Conservation (phyloP, 495 filamentous ascomycete genomes). For the Neurospora sp. region DNA sequence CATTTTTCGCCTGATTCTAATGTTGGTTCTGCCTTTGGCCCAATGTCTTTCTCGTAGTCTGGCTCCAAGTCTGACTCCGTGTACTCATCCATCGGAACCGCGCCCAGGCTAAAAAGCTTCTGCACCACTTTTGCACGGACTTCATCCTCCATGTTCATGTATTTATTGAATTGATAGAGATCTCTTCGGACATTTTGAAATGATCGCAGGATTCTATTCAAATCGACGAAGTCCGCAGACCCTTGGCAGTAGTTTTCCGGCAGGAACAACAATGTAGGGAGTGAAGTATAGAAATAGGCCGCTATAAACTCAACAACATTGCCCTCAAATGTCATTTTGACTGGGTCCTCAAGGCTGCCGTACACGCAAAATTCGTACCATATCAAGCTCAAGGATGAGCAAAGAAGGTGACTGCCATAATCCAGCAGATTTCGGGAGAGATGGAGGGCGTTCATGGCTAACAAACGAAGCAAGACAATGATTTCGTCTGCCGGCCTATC, state of each 20-base stretch:
- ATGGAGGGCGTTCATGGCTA: not conserved
- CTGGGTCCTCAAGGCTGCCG: too few relatives aligned
- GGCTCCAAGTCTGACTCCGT: not conserved
- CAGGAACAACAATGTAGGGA: not conserved
- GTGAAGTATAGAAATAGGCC: not conserved
- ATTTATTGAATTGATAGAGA: too few relatives aligned
- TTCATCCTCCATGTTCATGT: too few relatives aligned
- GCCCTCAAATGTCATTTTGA: not conserved
- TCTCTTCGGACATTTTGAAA: too few relatives aligned
- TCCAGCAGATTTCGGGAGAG: not conserved
- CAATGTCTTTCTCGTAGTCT: not conserved
- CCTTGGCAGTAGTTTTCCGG: not conserved
- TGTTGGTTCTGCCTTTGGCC: not conserved
- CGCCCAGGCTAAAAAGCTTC: not conserved
- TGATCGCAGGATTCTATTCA: not conserved
- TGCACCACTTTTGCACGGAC: not conserved
- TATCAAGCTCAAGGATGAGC: not conserved
- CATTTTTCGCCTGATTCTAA: rapidly evolving
- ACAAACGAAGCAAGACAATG: not conserved
- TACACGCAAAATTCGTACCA: too few relatives aligned
- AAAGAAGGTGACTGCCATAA: not conserved
- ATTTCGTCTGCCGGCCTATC: not conserved
- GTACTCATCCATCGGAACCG: not conserved
- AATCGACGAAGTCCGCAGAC: not conserved
- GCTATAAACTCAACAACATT: not conserved